Evolutionary conservation across 768 basidiomycete genomes (phyloP).

Genomic region (Melanogaster broomeanus): DNA sequence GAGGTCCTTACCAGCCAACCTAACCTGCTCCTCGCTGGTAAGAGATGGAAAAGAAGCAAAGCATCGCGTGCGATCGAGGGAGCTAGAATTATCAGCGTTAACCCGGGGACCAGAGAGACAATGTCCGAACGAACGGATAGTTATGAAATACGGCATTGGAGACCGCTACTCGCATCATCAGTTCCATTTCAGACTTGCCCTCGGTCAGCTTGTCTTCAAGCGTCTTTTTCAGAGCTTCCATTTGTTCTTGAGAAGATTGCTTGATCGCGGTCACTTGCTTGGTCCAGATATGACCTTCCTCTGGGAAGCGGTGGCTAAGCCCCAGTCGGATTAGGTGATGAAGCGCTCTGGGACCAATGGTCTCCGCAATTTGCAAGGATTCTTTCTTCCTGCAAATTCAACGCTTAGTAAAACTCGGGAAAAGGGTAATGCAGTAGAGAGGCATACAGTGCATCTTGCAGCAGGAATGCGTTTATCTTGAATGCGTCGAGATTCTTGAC

Average conservation of each 20-base stretch:
- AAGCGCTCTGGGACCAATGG: slow-evolving; percentile 25
- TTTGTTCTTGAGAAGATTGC: neutral
- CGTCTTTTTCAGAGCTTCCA: slow-evolving; percentile 10
- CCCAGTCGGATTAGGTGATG: slow-evolving; percentile 31
- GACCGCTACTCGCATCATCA: slow-evolving; percentile 22
- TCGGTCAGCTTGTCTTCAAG: slow-evolving; percentile 10
- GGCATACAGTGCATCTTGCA: slow-evolving; percentile 28
- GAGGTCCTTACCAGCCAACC: slow-evolving; percentile 10
- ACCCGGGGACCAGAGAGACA: neutral
- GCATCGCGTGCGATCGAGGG: slow-evolving; percentile 19
- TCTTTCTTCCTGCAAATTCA: slow-evolving; percentile 22
- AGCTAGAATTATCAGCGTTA: slow-evolving; percentile 7
- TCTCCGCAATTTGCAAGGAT: slow-evolving; percentile 25
- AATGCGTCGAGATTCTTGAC: slow-evolving; percentile 3
- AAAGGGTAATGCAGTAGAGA: neutral
- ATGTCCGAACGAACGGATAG: slow-evolving; percentile 19
- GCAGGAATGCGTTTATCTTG: slow-evolving; percentile 11
- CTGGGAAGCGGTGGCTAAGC: slow-evolving; percentile 31
- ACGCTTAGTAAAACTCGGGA: neutral
- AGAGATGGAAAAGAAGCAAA: slow-evolving; percentile 12
- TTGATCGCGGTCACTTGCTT: slow-evolving; percentile 13
- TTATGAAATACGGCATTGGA: slow-evolving; percentile 28
- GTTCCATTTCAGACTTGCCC: slow-evolving; percentile 15
- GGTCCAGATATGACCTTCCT: slow-evolving; percentile 24
- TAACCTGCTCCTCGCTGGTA: slow-evolving; percentile 13